Evolutionary conservation across 139 green algal species (phyloP), one percentile per base, ranked within the genome.

Genomic region (Marvania coccoides): DNA sequence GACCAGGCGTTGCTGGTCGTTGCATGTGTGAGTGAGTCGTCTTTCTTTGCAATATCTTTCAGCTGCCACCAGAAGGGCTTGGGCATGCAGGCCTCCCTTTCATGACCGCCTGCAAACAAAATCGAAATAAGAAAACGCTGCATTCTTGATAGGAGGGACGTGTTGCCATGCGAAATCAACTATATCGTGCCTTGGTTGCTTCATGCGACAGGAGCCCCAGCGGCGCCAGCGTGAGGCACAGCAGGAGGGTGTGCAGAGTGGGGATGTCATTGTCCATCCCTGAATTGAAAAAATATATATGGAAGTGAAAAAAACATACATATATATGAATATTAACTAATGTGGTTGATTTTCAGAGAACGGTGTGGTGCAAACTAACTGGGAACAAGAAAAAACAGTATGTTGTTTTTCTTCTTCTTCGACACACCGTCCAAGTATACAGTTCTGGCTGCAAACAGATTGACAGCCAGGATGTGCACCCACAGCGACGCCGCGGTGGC

Each of bases 391-490:
- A 10, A 10, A 40, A 19, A 62, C 6, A 19, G 36, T 13, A 45
- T 48, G 36, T 8, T 51, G 35, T 46, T 23, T 51, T 5, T 10
- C 12, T 4, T 53, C n/a, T 10, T 33, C 24, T n/a, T 12, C 14
- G 13, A 19, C 42, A 28, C 53, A 77, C 73, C 77, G 26, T 87
- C 63, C 19, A 83, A 31, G 60, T 76, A 81, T 4, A 72, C 40
- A 7, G 23, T 34, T 3, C 76, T 47, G 0, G 81, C 81, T 1
- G 80, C 65, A 67, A 90, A 88, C 9, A 89, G 53, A 67, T 90
- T 89, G 70, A 90, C 81, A 37, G 68, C 58, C 24, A 87, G 42
- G 13, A 92, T 38, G 55, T 92, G 85, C 26, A 89, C 58, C 73
- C 84, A 76, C 8, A 83, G 67, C 4, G 78, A 87, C 6, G 85